Evolutionary conservation across 805 yeast genomes (phyloP), one percentile per base, ranked within the genome.

Genomic region (Barnettozyma sucrosica): DNA sequence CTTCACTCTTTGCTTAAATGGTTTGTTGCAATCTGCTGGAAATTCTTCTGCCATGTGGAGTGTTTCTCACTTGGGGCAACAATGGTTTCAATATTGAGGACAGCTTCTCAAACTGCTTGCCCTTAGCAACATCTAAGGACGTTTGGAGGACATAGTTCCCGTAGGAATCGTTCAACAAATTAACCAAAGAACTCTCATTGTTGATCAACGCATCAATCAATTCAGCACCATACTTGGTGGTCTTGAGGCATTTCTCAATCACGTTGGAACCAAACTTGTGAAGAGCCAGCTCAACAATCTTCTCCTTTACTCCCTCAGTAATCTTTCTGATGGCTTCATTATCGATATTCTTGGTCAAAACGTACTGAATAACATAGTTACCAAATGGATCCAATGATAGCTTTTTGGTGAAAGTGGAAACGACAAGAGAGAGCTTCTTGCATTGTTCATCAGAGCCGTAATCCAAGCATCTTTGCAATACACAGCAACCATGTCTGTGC

Each of bases 401-500:
- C 33, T 73, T 74, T 41, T 82, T 75, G 34, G 95, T 81, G 58
- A 82, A 74, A 44, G 73, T 74, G 19, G 93, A 85, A 40, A 92
- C 83, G 52, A 77, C 78, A 24, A 73, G 63, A 21, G 89, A 81
- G 47, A 93, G 72, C 50, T 77, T 80, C 53, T 73, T 72, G 48
- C 89, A 76, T 66, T 93, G 97, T 36, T 67, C 72, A 4, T 68
- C 67, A 20, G 81, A 77, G 4, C 98, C 97, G 65, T 85, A 87
- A 66, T 93, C 98, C 57, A 93, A 76, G 66, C 98, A 90, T 58
- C 98, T 78, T 68, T 92, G 99, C 49, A 92, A 72, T 23, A 92
- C 98, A 67, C 98, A 92, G 69, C 99, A 93, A 7, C 98, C 99
- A 62, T 93, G 98, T 61, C 97, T 79, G 62, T 93, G 98, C 41